A percentile compares a stretch with the other conserved stretches of the same genome.
These are phyloP conservation scores for Plasmopara muralis DNA, from an alignment of 352 stramenopile species.

Conservation along the genomic window DNA sequence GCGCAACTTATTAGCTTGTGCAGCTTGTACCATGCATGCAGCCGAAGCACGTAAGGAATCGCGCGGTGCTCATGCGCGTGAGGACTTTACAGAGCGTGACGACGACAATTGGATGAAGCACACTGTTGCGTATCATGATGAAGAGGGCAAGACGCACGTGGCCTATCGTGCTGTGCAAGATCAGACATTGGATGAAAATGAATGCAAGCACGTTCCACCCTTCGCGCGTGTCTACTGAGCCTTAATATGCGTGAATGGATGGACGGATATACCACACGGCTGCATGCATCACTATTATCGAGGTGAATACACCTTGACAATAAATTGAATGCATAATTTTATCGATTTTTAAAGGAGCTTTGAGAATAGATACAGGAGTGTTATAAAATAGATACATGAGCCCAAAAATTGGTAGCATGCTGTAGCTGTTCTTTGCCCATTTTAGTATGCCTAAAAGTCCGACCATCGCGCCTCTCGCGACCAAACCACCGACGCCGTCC, in stretches of 20 bases:
- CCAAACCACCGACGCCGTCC: neutral
- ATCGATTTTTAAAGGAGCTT: neutral
- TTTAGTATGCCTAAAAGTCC: neutral
- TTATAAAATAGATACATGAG: no score
- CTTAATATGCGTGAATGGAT: constrained; percentile 13
- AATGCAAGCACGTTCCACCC: constrained; percentile 90
- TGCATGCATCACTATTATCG: neutral
- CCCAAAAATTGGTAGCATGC: no score
- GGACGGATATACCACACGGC: neutral
- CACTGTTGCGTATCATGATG: constrained; percentile 91
- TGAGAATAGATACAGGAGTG: no score
- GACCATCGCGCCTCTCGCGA: neutral
- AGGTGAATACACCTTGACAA: neutral
- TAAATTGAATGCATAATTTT: neutral
- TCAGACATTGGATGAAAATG: constrained; percentile 93
- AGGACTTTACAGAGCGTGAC: constrained; percentile 92
- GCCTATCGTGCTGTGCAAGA: constrained; percentile 91
- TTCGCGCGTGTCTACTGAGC: constrained; percentile 95
- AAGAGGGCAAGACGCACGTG: constrained; percentile 85
- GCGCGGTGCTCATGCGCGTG: constrained; percentile 93
- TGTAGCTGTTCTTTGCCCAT: neutral
- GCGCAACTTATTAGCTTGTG: constrained; percentile 90
- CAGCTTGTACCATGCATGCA: constrained; percentile 92
- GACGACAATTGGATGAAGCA: constrained; percentile 98
- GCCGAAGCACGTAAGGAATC: constrained; percentile 93